Percentiles rank a stretch among this genome's conserved stretches.
These are phyloP conservation scores for Hypholoma sublateritium DNA, from an alignment of 768 basidiomycete species.

Conservation along the genomic window DNA sequence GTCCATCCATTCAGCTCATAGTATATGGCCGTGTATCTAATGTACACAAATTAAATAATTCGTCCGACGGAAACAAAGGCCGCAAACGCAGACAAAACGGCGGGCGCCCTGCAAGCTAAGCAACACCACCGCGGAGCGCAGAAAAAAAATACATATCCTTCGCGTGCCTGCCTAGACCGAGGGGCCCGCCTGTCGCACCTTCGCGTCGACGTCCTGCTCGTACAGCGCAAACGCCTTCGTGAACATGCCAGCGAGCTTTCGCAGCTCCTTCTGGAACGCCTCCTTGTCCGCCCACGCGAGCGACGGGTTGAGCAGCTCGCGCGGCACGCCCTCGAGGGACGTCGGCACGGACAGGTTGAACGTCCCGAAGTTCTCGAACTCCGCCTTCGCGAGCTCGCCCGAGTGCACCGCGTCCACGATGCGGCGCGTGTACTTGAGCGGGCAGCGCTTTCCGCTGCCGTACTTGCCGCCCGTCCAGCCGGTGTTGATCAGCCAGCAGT, in stretches of 20 bases:
- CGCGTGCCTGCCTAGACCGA: conserved; percentile 30
- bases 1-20: background rate
- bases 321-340: conserved; percentile 79
- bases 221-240: conserved; percentile 91
- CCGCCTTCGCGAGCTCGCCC: conserved; percentile 83
- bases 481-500: conserved; percentile 99
- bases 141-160: background rate
- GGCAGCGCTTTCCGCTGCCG: conserved; percentile 90
- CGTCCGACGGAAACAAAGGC: conserved; percentile 3
- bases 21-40: conserved; percentile 12
- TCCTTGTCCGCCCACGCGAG: conserved; percentile 88
- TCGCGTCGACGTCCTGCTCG: conserved; percentile 78
- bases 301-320: conserved; percentile 86
- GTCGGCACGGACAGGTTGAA: conserved; percentile 90
- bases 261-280: conserved; percentile 85
- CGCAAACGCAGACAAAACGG: background rate
- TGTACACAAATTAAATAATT: conserved; percentile 13
- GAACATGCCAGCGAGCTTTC: conserved; percentile 93
- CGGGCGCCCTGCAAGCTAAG: too few species aligned
- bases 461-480: conserved; percentile 96
- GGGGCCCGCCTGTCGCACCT: conserved; percentile 84
- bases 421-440: conserved; percentile 91
- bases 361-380: conserved; percentile 80
- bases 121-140: background rate
- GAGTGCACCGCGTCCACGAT: conserved; percentile 98